A percentile compares a stretch with the other conserved stretches of the same genome.
Evolutionary conservation across 73 alveolate species (phyloP).

Genomic region (Durusdinium trenchii): DNA sequence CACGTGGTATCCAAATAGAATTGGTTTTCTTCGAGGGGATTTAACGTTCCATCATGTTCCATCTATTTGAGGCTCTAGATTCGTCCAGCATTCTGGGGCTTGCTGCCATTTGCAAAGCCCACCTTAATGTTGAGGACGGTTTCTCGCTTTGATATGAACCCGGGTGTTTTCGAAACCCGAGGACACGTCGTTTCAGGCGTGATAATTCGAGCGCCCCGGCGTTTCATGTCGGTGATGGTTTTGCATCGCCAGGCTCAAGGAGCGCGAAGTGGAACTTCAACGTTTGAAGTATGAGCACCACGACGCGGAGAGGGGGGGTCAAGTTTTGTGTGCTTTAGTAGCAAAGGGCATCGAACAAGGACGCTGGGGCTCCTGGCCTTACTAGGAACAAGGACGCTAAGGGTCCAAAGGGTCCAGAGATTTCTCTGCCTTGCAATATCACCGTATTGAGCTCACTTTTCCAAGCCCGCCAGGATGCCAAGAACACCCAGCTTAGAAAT

Average conservation of each 20-base stretch:
- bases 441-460: background rate
- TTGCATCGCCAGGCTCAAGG: constrained; percentile 43
- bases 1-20: background rate
- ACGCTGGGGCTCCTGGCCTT: background rate
- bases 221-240: no score
- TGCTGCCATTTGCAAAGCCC: no score
- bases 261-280: constrained; percentile 70
- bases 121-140: no score
- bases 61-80: no score
- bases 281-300: constrained; percentile 74
- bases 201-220: no score
- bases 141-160: no score
- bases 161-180: no score
- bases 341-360: no score
- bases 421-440: background rate
- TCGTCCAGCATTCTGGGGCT: no score
- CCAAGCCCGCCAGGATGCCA: constrained; percentile 17
- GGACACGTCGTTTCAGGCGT: no score
- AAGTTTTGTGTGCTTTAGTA: background rate
- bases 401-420: no score
- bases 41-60: no score
- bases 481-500: constrained; percentile 73
- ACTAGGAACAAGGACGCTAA: background rate
- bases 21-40: background rate
- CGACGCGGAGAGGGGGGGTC: constrained; percentile 46